Evolutionary conservation across 1,284 basidiomycete genomes (phyloP), one percentile per base, ranked within the genome.

Genomic region (Ceratobasidium papillatum): DNA sequence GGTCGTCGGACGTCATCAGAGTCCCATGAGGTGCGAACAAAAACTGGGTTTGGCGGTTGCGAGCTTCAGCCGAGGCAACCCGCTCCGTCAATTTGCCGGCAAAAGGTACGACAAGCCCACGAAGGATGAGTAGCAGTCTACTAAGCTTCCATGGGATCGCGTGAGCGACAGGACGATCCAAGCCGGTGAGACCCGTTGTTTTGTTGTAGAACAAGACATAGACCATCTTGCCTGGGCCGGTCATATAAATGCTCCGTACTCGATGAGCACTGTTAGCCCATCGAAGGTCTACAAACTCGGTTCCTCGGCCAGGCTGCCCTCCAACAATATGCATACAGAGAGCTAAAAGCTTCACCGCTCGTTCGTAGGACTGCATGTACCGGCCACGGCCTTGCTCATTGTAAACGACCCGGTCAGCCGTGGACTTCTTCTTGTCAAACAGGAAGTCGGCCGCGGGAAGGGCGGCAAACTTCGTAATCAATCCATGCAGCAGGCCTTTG

Each of bases 121-220:
- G 12, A 1, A 72, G 5, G 43, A 61, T 49, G 7, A 72, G 27
- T 11, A 72, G 22, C 1, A 72, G 27, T 0, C 43, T 56, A 19
- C n/a, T 56, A 3, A 72, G 5, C 17, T 17, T 17, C 68, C 68
- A 72, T 1, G 68, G 68, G 3, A 72, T 25, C 0, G 54, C 54
- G 22, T 72, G 68, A 7, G 56, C 68, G 12, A 59, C 27, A 4
- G 25, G 22, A 1, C 54, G 38, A n/a, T 72, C 68, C 4, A 22
- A 17, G 4, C 68, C 43, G 0, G 68, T 72, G 4, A 25, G 9
- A 3, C 54, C 19, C 8, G 54, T 61, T 3, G 54, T 72, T 25
- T 72, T 72, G 43, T 27, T 51, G 30, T 72, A 72, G 12, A 59
- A 30, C 4, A 59, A 8, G 0, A 72, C 54, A 9, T 45, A 59